Conservation (phyloP, 441 rosid genomes). For the Pelargonium australe region DNA sequence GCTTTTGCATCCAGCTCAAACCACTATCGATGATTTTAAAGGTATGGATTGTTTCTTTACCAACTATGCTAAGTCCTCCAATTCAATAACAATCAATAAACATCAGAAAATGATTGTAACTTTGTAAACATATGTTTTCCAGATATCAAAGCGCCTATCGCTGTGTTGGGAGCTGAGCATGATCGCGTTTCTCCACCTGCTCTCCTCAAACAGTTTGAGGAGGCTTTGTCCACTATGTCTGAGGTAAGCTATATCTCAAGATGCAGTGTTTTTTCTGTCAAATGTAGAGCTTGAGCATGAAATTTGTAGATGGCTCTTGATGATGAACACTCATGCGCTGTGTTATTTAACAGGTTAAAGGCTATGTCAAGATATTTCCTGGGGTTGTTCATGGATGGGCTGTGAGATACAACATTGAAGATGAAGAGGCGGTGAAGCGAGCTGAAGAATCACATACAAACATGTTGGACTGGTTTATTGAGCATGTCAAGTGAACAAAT, state of each 20-base stretch:
- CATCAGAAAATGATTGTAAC: constrained; percentile 18
- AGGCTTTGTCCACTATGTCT: constrained; percentile 13
- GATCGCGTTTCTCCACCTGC: constrained; percentile 21
- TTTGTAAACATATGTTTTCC: neutral
- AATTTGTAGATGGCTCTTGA: neutral
- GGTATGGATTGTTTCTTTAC: constrained; percentile 17
- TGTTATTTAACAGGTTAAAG: constrained; percentile 12
- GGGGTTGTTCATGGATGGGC: constrained; percentile 23
- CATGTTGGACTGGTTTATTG: constrained; percentile 25
- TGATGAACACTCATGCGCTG: no score
- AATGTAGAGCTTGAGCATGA: no score
- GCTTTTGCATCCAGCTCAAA: constrained; percentile 28
- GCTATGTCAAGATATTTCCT: constrained; percentile 21
- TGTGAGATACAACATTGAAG: constrained; percentile 19
- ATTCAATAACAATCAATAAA: neutral
- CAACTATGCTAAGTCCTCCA: neutral
- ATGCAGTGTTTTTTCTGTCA: no score
- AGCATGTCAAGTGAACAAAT: constrained; percentile 15
- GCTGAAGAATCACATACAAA: constrained; percentile 20
- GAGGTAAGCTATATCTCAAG: constrained; percentile 8
- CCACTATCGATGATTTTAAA: constrained; percentile 17
- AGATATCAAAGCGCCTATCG: neutral
- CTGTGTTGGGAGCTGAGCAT: constrained; percentile 19
- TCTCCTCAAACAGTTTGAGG: constrained; percentile 22
- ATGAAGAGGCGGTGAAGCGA: constrained; percentile 13